These are phyloP conservation scores for Neurospora sp. DNA, from an alignment of 2,329 filamentous ascomycete species.

Conservation along the genomic window DNA sequence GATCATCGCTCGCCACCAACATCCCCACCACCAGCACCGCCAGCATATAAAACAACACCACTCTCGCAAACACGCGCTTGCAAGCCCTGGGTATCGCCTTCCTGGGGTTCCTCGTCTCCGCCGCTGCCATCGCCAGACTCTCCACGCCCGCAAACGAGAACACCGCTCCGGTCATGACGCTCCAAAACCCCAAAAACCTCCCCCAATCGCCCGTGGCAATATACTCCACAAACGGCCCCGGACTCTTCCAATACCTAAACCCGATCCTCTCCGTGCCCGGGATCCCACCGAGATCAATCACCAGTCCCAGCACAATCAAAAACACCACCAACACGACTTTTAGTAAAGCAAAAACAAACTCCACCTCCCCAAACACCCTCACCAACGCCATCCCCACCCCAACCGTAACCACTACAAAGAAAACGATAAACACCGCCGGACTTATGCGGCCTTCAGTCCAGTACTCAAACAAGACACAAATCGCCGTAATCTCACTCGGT, in stretches of 20 bases:
- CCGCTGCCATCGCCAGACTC: constrained; percentile 47
- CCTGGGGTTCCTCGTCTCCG: constrained; percentile 46
- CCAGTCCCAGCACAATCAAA: constrained; percentile 25
- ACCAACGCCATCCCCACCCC: constrained; percentile 49
- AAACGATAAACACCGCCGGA: constrained; percentile 39
- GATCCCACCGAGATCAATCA: constrained; percentile 49
- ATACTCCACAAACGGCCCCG: constrained; percentile 57
- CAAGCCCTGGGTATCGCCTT: constrained; percentile 55
- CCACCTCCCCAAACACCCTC: constrained; percentile 49
- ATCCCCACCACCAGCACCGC: constrained; percentile 48
- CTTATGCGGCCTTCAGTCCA: constrained; percentile 45
- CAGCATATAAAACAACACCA: constrained; percentile 32
- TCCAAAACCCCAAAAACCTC: constrained; percentile 51
- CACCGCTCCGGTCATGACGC: constrained; percentile 38
- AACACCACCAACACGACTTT: constrained; percentile 53
- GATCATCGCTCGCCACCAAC: constrained; percentile 45
- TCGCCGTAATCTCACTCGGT: constrained; percentile 52
- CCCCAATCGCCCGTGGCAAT: constrained; percentile 48
- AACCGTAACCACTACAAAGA: constrained; percentile 42
- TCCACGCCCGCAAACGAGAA: constrained; percentile 50
- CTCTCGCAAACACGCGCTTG: constrained; percentile 42
- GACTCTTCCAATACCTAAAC: constrained; percentile 60
- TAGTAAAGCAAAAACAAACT: constrained; percentile 40
- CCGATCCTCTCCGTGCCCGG: constrained; percentile 49
- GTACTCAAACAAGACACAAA: constrained; percentile 51